Percentiles rank a stretch among this genome's conserved stretches.
phyloP scores from a whole-genome alignment of 306 rosid genomes.

The Corylus americana region DNA sequence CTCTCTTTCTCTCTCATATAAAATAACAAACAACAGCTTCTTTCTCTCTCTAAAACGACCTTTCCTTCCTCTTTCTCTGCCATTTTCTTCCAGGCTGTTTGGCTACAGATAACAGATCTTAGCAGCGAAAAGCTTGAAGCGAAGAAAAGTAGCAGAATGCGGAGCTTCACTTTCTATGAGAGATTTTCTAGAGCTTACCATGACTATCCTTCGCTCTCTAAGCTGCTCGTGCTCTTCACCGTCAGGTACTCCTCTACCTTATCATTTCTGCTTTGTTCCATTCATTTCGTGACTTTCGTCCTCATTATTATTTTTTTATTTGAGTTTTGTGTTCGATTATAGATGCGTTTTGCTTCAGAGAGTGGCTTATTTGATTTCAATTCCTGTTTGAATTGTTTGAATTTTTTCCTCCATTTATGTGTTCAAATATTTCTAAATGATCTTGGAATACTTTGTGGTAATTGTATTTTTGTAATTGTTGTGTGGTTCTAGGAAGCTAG shows the following conservation, averaged over 20 bases:
- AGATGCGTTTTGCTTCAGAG: not conserved
- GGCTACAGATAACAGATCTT: conserved; percentile 36
- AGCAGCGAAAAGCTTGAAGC: not conserved
- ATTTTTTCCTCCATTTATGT: not conserved
- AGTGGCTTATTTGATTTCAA: not conserved
- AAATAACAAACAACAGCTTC: not conserved
- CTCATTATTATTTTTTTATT: not conserved
- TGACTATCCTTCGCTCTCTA: conserved; percentile 50
- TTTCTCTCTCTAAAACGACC: not conserved
- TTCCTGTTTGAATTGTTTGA: not conserved
- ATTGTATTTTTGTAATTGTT: not conserved
- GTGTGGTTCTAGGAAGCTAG: not conserved
- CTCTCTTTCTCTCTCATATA: not conserved
- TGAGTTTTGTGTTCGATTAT: not conserved
- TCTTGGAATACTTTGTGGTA: not conserved
- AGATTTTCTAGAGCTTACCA: conserved; percentile 55
- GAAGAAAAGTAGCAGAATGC: conserved; percentile 35
- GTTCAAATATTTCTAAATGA: not conserved
- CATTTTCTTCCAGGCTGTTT: conserved; percentile 7
- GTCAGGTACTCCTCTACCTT: conserved; percentile 49
- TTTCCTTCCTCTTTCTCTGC: not conserved
- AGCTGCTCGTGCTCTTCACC: conserved; percentile 63
- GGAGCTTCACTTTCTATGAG: conserved; percentile 28
- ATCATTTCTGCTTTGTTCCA: not conserved
- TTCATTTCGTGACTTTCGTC: not conserved